phyloP scores from a whole-genome alignment of 208 protist species.

The Histomonas meleagridis region DNA sequence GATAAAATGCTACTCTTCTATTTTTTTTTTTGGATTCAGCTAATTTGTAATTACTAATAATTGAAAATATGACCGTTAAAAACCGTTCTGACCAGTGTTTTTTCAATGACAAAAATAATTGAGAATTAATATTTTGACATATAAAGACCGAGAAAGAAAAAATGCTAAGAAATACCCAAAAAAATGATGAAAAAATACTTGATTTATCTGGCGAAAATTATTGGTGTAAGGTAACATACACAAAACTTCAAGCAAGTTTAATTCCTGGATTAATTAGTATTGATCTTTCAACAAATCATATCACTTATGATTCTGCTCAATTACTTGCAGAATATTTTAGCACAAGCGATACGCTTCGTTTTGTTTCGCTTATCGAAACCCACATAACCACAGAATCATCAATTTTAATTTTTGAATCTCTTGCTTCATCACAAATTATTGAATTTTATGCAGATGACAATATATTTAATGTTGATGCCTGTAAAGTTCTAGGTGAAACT shows the following conservation, averaged over 20 bases:
- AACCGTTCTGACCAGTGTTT: too few relatives aligned
- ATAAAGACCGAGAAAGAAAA: too few relatives aligned
- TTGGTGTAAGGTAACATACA: neutral
- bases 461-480: neutral
- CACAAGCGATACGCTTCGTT: neutral
- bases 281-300: neutral
- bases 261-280: neutral
- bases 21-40: too few relatives aligned
- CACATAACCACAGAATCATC: neutral
- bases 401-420: neutral
- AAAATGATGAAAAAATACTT: neutral
- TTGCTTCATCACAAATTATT: neutral
- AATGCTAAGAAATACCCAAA: too few relatives aligned
- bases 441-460: slow-evolving; percentile 19
- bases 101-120: too few relatives aligned
- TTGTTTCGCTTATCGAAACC: neutral
- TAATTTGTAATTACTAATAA: too few relatives aligned
- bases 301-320: neutral
- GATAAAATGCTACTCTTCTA: too few relatives aligned
- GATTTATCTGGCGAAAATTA: neutral
- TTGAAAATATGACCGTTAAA: too few relatives aligned
- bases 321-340: neutral
- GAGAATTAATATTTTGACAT: too few relatives aligned
- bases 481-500: neutral
- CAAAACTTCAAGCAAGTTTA: neutral